Base-by-base conservation (phyloP, 805 yeast species). In the Kodamaea neixiangensis region DNA sequence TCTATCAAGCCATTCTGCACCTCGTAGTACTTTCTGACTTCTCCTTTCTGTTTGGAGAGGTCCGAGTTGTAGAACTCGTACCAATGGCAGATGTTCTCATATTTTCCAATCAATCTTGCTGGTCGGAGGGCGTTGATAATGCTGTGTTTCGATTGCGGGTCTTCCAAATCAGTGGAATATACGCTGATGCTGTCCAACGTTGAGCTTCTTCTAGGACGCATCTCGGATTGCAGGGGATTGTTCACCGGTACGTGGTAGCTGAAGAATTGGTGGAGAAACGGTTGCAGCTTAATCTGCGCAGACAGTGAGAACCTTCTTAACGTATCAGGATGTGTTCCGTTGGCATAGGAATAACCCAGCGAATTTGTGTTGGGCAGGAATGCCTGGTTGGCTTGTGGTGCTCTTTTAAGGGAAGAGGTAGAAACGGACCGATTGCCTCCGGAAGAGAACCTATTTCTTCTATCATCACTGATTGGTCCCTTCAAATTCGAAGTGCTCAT, bases 1-100 rank as follows among this genome's bases (percentile, higher is more conserved):
- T 76, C 79, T 47, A 87, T 80, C 47, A 83, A 62, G 39, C 73
- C 80, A 62, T 87, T 87, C 65, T 87, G 93, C 2, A 68, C 62
- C 39, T 66, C 64, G 65, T 88, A 87, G 63, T 69, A 86, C 15
- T 63, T 50, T 21, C 73, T 66, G 4, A 80, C 47, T 9, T 56
- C 55, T 18, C 59, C 66, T 43, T 63, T 63, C 14, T 66, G 54
- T 7, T 49, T 55, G 13, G 58, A 47, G 19, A 51, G 21, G 43
- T 64, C 63, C 1, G 49, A 47, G 7, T 47, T 49, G 42, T 58
- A 57, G 40, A 49, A 52, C 35, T 63, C 67, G 38, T 45, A 40
- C 78, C 77, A 73, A 21, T 64, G 57, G 40, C 72, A 69, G 35
- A 71, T 49, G 11, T 50, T 59, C 14, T 58, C 50, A 50, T 56